These are phyloP conservation scores for Eremochloa ophiuroides DNA, from an alignment of 176 grass and related monocot species.

Conservation along the genomic window DNA sequence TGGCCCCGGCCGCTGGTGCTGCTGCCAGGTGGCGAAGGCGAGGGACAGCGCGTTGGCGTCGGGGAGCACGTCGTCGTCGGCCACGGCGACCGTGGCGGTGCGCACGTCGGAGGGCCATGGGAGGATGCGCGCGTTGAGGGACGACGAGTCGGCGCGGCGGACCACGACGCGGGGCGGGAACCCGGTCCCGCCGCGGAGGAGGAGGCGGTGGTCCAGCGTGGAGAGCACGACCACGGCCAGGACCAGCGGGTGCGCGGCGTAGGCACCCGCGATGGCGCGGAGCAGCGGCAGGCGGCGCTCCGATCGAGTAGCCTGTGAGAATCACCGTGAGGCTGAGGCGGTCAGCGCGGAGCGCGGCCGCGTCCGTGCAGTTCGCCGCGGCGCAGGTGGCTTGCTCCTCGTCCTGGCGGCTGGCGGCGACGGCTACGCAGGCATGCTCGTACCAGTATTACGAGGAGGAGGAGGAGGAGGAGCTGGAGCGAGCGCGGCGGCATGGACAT, in stretches of 20 bases:
- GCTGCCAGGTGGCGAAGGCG: slow-evolving; percentile 58
- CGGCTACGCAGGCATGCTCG: too few relatives aligned
- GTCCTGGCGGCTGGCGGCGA: background rate
- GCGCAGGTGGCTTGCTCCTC: background rate
- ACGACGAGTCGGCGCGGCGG: slow-evolving; percentile 43
- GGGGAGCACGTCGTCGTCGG: slow-evolving; percentile 62
- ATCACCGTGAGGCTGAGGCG: background rate
- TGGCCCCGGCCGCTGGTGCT: background rate
- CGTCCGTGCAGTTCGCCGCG: background rate
- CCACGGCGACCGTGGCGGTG: slow-evolving; percentile 51
- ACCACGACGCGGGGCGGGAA: slow-evolving; percentile 41
- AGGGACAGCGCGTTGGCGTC: slow-evolving; percentile 48
- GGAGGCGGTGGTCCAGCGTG: background rate
- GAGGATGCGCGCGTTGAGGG: slow-evolving; percentile 87
- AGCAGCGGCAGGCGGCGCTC: background rate
- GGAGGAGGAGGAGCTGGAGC: too few relatives aligned
- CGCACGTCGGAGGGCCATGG: slow-evolving; percentile 46
- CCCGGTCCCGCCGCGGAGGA: background rate
- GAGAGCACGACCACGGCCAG: background rate
- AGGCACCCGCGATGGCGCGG: background rate
- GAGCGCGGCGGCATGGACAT: too few relatives aligned
- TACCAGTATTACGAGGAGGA: too few relatives aligned
- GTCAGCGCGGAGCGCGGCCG: background rate
- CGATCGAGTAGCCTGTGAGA: background rate
- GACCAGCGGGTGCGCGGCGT: background rate